Evolutionary conservation across 208 protist genomes (phyloP), one percentile per base, ranked within the genome.

Genomic region (Phytomonas serpens): DNA sequence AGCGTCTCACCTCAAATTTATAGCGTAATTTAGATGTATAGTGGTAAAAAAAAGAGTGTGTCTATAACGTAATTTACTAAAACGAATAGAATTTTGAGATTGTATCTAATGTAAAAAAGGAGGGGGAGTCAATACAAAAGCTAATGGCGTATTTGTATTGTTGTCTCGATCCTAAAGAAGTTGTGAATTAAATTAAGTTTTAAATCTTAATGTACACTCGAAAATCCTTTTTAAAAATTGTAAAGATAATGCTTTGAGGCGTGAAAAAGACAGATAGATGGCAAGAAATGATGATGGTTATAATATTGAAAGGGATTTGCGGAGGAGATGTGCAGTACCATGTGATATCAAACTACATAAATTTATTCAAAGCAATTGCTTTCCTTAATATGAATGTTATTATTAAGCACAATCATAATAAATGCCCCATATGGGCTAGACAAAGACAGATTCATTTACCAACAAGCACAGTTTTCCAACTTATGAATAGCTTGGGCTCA

Each of bases 111-210:
- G 7, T 47, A 2, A 67, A 64, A 52, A 69, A 51, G 63, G 52
- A 14, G 51, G 47, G 47, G 73, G 67, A 74, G 68, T 65, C 65
- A 66, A 38, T 32, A 63, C 27, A 52, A 37, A 62, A 4, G 31
- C 32, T 19, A 29, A n/a, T 51, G 33, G 32, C 9, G 16, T 34
- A 38, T 27, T 2, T 42, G 38, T 4, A 37, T 38, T 3, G 13
- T 10, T 69, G 9, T 16, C 9, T 66, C n/a, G 65, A 38, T 36
- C 29, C 7, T 38, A 52, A 33, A 9, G 38, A 23, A 33, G 29
- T 38, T 31, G 11, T 27, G 23, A 31, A 31, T 30, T 14, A 14
- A 14, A n/a, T n/a, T n/a, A n/a, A n/a, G n/a, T n/a, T n/a, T n/a
- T n/a, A n/a, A n/a, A n/a, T n/a, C n/a, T n/a, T n/a, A n/a, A n/a